Evolutionary conservation across 805 yeast species (phyloP).

Genomic region (Blastobotrys attinorum): DNA sequence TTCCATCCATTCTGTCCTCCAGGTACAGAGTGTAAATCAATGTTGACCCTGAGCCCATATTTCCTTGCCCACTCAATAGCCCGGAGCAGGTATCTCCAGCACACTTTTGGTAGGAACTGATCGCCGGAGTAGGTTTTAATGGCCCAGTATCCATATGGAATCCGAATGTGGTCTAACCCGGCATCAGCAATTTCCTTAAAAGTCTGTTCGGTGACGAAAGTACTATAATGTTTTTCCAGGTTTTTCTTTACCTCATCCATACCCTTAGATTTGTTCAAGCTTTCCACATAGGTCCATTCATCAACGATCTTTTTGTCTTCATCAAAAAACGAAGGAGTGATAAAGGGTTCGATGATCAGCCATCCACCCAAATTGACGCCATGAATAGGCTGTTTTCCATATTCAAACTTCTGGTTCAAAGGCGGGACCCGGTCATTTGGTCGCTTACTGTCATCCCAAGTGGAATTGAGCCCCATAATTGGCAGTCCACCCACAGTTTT

Average conservation of each 20-base stretch:
- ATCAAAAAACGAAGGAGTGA: slow-evolving; percentile 70
- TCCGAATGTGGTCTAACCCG: slow-evolving; percentile 70
- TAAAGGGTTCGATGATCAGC: slow-evolving; percentile 78
- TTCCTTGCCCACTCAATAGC: slow-evolving; percentile 62
- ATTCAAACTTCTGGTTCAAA: slow-evolving; percentile 21
- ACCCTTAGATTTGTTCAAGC: slow-evolving; percentile 47
- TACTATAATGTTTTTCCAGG: slow-evolving; percentile 57
- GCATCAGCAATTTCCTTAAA: slow-evolving; percentile 45
- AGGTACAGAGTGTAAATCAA: slow-evolving; percentile 76
- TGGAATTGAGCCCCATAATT: slow-evolving; percentile 29
- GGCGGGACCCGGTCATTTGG: slow-evolving; percentile 26
- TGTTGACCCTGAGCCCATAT: slow-evolving; percentile 56
- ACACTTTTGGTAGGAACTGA: slow-evolving; percentile 58
- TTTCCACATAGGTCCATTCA: slow-evolving; percentile 57
- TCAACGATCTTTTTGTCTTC: slow-evolving; percentile 42
- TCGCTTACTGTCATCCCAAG: slow-evolving; percentile 25
- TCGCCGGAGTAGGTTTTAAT: slow-evolving; percentile 35
- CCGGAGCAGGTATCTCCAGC: slow-evolving; percentile 46
- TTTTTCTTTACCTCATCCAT: slow-evolving; percentile 39
- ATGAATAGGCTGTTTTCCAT: slow-evolving; percentile 29
- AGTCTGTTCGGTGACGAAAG: slow-evolving; percentile 64
- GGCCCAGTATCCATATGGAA: slow-evolving; percentile 82
- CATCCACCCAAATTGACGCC: slow-evolving; percentile 89
- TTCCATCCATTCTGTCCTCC: slow-evolving; percentile 86
- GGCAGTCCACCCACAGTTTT: slow-evolving; percentile 29